Conservation (phyloP, 768 basidiomycete species). For the Tricholoma flavovirens region DNA sequence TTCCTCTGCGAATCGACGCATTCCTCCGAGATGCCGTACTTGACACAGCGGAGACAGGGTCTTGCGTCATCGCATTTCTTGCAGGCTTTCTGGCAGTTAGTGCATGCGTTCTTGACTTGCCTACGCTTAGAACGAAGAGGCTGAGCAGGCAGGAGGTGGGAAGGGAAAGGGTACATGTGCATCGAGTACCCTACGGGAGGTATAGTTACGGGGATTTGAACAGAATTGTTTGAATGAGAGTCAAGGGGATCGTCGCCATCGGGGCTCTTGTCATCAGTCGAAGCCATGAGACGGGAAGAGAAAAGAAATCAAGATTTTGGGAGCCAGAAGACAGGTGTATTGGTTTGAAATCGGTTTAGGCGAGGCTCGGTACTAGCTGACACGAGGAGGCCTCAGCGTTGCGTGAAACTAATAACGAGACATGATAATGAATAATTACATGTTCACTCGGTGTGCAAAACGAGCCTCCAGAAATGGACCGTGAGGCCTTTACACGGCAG, state of each 20-base stretch:
- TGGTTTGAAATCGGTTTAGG: background rate
- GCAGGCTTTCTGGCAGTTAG: constrained; percentile 86
- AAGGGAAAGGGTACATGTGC: constrained; percentile 68
- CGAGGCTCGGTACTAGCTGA: constrained; percentile 15
- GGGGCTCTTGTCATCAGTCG: constrained; percentile 26
- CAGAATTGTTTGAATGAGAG: constrained; percentile 27
- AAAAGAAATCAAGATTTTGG: background rate
- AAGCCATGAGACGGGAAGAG: constrained; percentile 25
- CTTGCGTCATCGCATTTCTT: constrained; percentile 91
- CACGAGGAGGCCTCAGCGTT: constrained; percentile 13
- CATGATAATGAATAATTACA: constrained; percentile 5
- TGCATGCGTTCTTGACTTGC: constrained; percentile 90
- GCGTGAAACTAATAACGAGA: constrained; percentile 12
- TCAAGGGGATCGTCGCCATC: constrained; percentile 30
- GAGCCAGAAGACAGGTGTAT: constrained; percentile 4
- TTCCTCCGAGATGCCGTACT: constrained; percentile 81
- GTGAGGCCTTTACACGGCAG: constrained; percentile 2
- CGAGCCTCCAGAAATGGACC: constrained; percentile 5
- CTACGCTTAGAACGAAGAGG: constrained; percentile 69
- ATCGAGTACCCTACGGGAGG: constrained; percentile 50
- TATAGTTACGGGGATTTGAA: constrained; percentile 29
- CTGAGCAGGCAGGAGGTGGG: constrained; percentile 37
- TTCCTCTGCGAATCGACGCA: constrained; percentile 90
- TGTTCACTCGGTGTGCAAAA: constrained; percentile 6
- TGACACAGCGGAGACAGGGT: constrained; percentile 89